Conservation (phyloP, 805 yeast species). For the Teunomyces gatunensis region DNA sequence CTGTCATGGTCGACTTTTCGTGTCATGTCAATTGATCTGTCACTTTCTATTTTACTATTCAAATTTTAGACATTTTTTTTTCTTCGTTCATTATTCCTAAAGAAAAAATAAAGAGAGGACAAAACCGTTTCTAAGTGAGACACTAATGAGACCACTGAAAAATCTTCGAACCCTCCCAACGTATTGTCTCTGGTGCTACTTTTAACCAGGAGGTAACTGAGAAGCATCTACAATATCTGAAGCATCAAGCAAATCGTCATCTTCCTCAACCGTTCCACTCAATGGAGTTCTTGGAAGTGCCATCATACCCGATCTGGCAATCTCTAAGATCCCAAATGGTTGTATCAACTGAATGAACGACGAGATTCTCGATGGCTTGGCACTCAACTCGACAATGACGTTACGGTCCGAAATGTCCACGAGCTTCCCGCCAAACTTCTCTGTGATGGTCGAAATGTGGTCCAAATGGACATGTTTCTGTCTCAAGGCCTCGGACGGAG, state of each 20-base stretch:
- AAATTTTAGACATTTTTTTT: no score
- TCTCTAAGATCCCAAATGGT: conserved; percentile 95
- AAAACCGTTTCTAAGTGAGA: no score
- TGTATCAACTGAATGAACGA: conserved; percentile 85
- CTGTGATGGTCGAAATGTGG: conserved; percentile 75
- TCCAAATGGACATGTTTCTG: conserved; percentile 88
- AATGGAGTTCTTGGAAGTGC: conserved; percentile 95
- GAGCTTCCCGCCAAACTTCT: conserved; percentile 88
- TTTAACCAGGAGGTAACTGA: conserved; percentile 91
- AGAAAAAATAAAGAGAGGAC: no score
- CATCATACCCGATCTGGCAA: conserved; percentile 98
- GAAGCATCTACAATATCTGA: conserved; percentile 79
- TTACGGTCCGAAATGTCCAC: conserved; percentile 91
- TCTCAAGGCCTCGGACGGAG: conserved; percentile 89
- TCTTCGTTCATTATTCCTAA: no score
- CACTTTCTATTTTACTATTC: no score
- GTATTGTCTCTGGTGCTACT: no score
- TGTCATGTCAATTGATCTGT: no score
- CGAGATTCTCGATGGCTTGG: conserved; percentile 87
- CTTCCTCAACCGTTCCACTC: conserved; percentile 48
- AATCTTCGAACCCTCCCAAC: no score
- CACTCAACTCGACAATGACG: conserved; percentile 90
- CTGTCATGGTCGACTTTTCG: no score
- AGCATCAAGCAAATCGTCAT: conserved; percentile 49
- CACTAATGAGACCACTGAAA: no score